These are phyloP conservation scores for Lachnellula occidentalis DNA, from an alignment of 2,329 filamentous ascomycete genomes.

Conservation along the genomic window DNA sequence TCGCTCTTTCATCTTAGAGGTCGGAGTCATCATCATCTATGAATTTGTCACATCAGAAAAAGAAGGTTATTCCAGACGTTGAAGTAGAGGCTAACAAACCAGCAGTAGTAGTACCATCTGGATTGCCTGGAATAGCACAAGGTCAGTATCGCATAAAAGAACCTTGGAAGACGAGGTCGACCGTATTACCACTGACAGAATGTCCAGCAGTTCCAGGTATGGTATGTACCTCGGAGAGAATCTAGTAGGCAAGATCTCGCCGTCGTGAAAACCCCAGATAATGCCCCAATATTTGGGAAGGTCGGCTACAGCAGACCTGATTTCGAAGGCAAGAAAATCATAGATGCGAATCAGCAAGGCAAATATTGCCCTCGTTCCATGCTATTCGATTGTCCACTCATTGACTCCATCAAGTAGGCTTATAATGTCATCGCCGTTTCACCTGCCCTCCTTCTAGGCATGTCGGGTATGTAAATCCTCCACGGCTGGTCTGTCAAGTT, in stretches of 20 bases:
- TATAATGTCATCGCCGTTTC: constrained; percentile 70
- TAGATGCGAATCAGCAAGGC: constrained; percentile 74
- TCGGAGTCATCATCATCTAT: background rate
- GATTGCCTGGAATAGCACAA: constrained; percentile 61
- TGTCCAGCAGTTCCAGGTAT: constrained; percentile 63
- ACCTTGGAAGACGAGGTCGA: background rate
- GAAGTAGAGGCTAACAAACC: background rate
- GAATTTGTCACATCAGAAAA: background rate
- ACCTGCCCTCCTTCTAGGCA: constrained; percentile 88
- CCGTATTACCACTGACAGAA: constrained; percentile 1
- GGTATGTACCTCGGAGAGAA: constrained; percentile 79
- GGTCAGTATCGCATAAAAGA: constrained; percentile 33
- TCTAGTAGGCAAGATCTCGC: constrained; percentile 77
- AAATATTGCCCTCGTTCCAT: constrained; percentile 61
- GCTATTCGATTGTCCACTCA: background rate
- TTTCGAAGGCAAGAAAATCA: constrained; percentile 71
- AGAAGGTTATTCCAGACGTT: too few species aligned
- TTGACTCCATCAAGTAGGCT: constrained; percentile 40
- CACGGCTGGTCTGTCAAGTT: background rate
- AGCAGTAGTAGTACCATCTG: background rate
- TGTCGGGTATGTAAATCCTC: constrained; percentile 45
- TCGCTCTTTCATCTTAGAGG: background rate
- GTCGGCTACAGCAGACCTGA: constrained; percentile 72
- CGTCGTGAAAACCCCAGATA: constrained; percentile 66
- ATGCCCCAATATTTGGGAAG: constrained; percentile 83